Evolutionary conservation across 2,329 filamentous ascomycete genomes (phyloP).

Genomic region (Aspergillus spinulosporus): DNA sequence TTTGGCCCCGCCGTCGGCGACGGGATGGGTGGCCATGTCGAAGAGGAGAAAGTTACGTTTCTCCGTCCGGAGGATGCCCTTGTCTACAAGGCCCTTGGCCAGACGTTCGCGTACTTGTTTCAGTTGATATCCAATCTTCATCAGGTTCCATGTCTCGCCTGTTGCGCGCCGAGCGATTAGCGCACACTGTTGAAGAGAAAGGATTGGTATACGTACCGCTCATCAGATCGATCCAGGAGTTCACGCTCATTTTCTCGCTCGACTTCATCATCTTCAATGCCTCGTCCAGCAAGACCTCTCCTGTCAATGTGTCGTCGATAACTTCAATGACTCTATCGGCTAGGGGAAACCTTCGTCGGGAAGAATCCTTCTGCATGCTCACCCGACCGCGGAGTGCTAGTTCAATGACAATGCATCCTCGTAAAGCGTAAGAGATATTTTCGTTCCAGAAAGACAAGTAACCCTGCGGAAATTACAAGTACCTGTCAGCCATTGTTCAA

Average conservation of each 20-base stretch:
- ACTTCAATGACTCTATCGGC: constrained; percentile 95
- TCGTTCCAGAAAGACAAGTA: constrained; percentile 99
- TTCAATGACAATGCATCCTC: constrained; percentile 98
- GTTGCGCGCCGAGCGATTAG: constrained; percentile 6
- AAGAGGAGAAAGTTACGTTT: constrained; percentile 99
- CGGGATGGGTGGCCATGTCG: constrained; percentile 98
- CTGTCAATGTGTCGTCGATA: constrained; percentile 91
- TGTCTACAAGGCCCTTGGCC: constrained; percentile 96
- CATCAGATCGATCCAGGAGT: constrained; percentile 98
- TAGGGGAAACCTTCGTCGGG: constrained; percentile 85
- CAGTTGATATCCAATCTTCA: constrained; percentile 99
- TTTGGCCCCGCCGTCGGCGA: constrained; percentile 94
- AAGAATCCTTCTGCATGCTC: constrained; percentile 97
- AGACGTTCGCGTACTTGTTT: constrained; percentile 98
- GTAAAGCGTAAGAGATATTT: constrained; percentile 96
- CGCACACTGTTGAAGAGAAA: not conserved
- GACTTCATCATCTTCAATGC: constrained; percentile 99
- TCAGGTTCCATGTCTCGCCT: constrained; percentile 99
- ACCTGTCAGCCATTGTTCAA: constrained; percentile 25
- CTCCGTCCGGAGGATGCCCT: constrained; percentile 96
- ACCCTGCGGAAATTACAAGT: constrained; percentile 58
- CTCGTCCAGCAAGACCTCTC: constrained; percentile 95
- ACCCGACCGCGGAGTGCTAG: constrained; percentile 93
- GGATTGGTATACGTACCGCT: constrained; percentile 65
- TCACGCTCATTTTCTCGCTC: constrained; percentile 99